Evolutionary conservation across 1,284 basidiomycete genomes (phyloP), one percentile per base, ranked within the genome.

Genomic region (Lignosus rhinocerotis): DNA sequence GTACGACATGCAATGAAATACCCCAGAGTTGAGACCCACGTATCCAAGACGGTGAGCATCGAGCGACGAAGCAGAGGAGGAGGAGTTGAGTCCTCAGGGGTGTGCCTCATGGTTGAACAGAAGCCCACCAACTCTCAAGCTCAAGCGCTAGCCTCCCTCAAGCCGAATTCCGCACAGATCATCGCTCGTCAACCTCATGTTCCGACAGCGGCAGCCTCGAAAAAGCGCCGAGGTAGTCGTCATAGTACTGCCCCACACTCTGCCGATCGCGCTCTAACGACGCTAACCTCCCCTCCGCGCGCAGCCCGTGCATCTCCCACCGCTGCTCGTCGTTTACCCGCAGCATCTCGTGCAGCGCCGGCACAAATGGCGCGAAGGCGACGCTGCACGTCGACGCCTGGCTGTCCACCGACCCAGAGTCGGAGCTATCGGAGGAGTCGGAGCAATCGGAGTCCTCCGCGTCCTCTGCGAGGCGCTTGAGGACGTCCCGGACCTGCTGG

Each of bases 291-390:
- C 50, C 50, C 30, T 51, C 50, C 16, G 39, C 50, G 3, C 50
- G 38, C 30, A 39, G 31, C 39, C 19, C 7, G 39, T 51, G 50
- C 25, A 33, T 42, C 50, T 51, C 50, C 50, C 50, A 51, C 30
- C 50, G 17, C 14, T 51, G 50, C 39, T 39, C 39, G 21, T 51
- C 50, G 25, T 51, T 51, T 25, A 51, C 50, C 25, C 19, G 12
- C 38, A 51, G 50, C 50, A 51, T 51, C 21, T 51, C 50, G 38
- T 41, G 21, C 0, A 51, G 50, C 39, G 50, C 50, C 11, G 50
- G 50, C 16, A 42, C 50, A 9, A 17, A 51, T 25, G 50, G 50
- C 14, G 50, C 38, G 50, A 51, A 51, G 6, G 17, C 39, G 9
- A 16, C 14, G 25, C 50, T 42, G 30, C 50, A 51, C 32, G 46